Evolutionary conservation across 352 stramenopile genomes (phyloP).

Genomic region (Globisporangium barbulae): DNA sequence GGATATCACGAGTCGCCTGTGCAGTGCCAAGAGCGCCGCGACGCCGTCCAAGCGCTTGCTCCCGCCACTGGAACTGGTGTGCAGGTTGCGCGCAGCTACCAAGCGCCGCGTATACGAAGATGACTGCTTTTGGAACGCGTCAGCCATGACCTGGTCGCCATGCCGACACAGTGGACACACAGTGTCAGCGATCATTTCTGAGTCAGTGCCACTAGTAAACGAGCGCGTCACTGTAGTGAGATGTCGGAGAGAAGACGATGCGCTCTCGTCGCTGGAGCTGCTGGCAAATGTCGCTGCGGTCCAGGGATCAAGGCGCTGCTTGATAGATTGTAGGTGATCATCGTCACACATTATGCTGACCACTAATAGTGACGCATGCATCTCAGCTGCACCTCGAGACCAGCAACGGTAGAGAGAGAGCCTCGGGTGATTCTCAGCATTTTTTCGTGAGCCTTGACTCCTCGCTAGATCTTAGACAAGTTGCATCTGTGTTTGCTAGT

Average conservation of each 20-base stretch:
- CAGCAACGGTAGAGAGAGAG: not conserved
- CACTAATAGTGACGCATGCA: too few species aligned
- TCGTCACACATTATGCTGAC: not conserved
- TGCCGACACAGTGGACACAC: not conserved
- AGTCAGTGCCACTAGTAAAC: not conserved
- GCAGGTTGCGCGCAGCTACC: too few species aligned
- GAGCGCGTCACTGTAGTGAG: not conserved
- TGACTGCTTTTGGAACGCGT: too few species aligned
- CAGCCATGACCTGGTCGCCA: too few species aligned
- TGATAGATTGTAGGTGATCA: not conserved
- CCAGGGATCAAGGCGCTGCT: not conserved
- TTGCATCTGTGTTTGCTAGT: not conserved
- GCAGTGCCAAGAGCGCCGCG: not conserved
- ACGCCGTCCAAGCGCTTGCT: not conserved
- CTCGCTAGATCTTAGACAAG: not conserved
- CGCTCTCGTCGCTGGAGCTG: constrained; percentile 2
- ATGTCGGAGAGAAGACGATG: not conserved
- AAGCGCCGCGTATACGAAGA: not conserved
- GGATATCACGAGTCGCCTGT: not conserved
- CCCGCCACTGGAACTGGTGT: not conserved
- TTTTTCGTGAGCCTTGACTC: not conserved
- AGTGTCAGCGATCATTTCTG: not conserved
- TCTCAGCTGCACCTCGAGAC: not conserved
- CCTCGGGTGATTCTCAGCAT: too few species aligned
- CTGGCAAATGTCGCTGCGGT: constrained; percentile 4